Evolutionary conservation across 1,284 basidiomycete species (phyloP).

Genomic region (Puccinia polysora): DNA sequence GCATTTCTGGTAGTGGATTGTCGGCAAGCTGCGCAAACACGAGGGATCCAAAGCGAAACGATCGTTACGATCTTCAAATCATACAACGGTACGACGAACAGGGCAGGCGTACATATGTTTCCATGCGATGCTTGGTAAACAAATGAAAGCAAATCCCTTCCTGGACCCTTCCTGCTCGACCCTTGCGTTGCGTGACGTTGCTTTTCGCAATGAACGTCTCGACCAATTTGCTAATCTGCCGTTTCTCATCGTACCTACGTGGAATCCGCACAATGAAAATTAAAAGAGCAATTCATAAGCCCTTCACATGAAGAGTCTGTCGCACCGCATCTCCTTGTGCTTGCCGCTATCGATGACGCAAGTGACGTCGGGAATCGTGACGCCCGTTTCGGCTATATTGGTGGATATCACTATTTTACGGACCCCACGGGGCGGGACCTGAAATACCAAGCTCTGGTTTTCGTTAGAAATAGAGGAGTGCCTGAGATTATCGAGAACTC

Average conservation of each 20-base stretch:
- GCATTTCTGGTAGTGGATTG: slow-evolving; percentile 91
- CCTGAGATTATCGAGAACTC: not conserved
- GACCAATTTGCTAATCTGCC: slow-evolving; percentile 85
- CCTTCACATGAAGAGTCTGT: slow-evolving; percentile 5
- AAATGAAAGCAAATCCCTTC: slow-evolving; percentile 59
- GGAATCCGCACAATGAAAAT: slow-evolving; percentile 38
- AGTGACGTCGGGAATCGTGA: slow-evolving; percentile 96
- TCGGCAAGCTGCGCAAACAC: slow-evolving; percentile 72
- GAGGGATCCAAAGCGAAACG: not conserved
- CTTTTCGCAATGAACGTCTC: slow-evolving; percentile 90
- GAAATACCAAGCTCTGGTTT: slow-evolving; percentile 51
- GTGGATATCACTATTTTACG: slow-evolving; percentile 56
- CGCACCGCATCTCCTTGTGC: slow-evolving; percentile 76
- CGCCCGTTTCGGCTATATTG: slow-evolving; percentile 82
- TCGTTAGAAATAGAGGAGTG: slow-evolving; percentile 53
- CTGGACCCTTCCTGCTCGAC: slow-evolving; percentile 55
- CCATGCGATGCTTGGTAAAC: slow-evolving; percentile 83
- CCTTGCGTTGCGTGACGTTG: slow-evolving; percentile 87
- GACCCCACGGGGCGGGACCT: slow-evolving; percentile 52
- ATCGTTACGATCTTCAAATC: too few relatives aligned
- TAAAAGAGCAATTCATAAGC: too few relatives aligned
- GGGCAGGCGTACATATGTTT: slow-evolving; percentile 55
- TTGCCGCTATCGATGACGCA: slow-evolving; percentile 95
- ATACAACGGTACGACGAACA: not conserved
- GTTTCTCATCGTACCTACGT: slow-evolving; percentile 87